Conservation (phyloP, 148 eudicot genomes). For the Chenopodium berlandieri region DNA sequence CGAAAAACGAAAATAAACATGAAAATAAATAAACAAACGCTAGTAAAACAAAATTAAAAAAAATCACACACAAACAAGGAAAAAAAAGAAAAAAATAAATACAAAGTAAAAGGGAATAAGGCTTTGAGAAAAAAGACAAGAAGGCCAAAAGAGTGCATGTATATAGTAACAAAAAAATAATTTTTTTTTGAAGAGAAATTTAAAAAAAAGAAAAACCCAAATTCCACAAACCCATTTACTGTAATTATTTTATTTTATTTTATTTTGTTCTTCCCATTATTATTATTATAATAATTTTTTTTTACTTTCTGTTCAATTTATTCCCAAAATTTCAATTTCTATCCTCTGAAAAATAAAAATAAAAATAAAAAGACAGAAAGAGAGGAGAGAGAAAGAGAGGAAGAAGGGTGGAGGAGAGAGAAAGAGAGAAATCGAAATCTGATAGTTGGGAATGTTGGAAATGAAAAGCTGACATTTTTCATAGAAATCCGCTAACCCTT, state of each 20-base stretch:
- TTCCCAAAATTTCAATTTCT: constrained; percentile 30
- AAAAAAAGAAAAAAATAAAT: background rate
- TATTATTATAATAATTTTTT: too few species aligned
- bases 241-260: too few species aligned
- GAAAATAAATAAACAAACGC: background rate
- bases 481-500: constrained; percentile 12
- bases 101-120: too few species aligned
- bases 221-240: background rate
- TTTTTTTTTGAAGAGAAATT: background rate
- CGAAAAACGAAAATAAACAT: background rate
- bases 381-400: constrained; percentile 17
- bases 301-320: background rate
- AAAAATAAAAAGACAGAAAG: constrained; percentile 18
- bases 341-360: constrained; percentile 30
- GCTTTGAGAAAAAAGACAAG: background rate
- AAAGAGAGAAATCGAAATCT: constrained; percentile 37
- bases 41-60: background rate
- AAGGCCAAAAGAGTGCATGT: background rate
- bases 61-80: background rate
- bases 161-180: background rate
- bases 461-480: constrained; percentile 34
- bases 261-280: background rate
- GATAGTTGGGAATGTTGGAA: constrained; percentile 28
- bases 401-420: constrained; percentile 3
- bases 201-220: background rate